These are phyloP conservation scores for Scenedesmus sp. DNA, from an alignment of 163 green algal species.

Conservation along the genomic window DNA sequence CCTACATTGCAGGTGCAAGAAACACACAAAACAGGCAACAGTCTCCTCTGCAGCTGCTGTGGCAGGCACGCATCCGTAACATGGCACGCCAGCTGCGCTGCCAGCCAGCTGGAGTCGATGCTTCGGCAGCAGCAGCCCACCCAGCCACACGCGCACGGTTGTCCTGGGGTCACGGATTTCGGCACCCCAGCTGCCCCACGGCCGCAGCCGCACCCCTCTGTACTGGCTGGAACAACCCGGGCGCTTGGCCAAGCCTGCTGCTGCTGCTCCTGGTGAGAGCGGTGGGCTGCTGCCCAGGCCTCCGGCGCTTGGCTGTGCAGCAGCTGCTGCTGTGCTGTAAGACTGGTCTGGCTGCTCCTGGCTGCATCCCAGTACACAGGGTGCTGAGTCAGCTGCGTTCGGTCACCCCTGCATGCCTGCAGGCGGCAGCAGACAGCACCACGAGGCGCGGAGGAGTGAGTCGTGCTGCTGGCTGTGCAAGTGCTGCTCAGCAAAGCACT, in stretches of 20 bases:
- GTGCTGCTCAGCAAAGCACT: background rate
- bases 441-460: background rate
- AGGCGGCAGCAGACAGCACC: background rate
- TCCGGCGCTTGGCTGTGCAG: background rate
- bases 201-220: slow-evolving; percentile 29
- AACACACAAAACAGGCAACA: background rate
- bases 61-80: background rate
- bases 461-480: background rate
- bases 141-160: slow-evolving; percentile 21
- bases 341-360: slow-evolving; percentile 19
- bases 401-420: background rate
- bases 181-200: slow-evolving; percentile 31
- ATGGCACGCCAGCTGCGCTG: background rate
- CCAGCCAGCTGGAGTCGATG: background rate
- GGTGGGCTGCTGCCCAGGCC: background rate
- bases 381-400: background rate
- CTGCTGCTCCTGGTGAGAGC: background rate
- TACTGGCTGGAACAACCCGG: background rate
- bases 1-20: too few relatives aligned
- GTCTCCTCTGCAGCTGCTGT: background rate
- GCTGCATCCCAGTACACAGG: background rate
- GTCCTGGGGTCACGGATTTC: slow-evolving; percentile 29
- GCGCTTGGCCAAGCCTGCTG: background rate
- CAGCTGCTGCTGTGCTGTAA: background rate
- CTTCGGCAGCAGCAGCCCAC: slow-evolving; percentile 2